Evolutionary conservation across 2,329 filamentous ascomycete genomes (phyloP), one percentile per base, ranked within the genome.

Genomic region (Penicillium frequentans): DNA sequence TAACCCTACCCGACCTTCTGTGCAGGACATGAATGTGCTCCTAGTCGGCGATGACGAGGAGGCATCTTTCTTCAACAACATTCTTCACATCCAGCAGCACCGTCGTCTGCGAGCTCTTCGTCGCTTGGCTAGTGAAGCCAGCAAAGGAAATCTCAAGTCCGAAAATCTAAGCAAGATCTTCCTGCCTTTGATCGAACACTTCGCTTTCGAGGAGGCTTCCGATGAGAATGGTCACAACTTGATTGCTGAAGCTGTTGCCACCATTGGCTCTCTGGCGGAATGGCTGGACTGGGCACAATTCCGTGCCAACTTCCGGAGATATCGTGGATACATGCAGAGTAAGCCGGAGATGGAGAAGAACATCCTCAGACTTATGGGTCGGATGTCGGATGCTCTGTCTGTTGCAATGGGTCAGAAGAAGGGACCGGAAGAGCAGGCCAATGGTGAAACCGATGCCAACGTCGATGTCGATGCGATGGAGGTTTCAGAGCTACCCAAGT

Each of bases 201-300:
- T 97, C 69, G 88, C 97, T 24, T 93, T 96, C 69, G 89, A 92
- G 57, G 86, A 89, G 58, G 85, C 84, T 5, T 90, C 91, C 48
- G 91, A 96, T 70, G 92, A 86, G 58, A 79, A 78, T 47, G 82
- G 91, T 35, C 90, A 96, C 64, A 93, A 92, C 49, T 81, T 98
- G 52, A 88, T 91, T 49, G 91, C 92, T 16, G 91, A 97, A 73
- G 88, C 93, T 5, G 89, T 92, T n/a, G 85, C 82, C 10, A 89
- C 92, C 0, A 88, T 99, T 57, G 88, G 90, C 2, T 81, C 83
- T 26, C 75, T 99, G 55, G 86, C 90, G 5, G 82, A 85, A 59
- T 91, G 87, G 58, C 76, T 99, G 14, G 91, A 95, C 68, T 98
- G 93, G 93, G 88, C 87, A 39, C 92, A 96, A 65, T 98, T 93